A percentile compares a stretch with the other conserved stretches of the same genome.
These are phyloP conservation scores for Beauveria scarabaeidicola DNA, from an alignment of 2,329 filamentous ascomycete species.

Conservation along the genomic window DNA sequence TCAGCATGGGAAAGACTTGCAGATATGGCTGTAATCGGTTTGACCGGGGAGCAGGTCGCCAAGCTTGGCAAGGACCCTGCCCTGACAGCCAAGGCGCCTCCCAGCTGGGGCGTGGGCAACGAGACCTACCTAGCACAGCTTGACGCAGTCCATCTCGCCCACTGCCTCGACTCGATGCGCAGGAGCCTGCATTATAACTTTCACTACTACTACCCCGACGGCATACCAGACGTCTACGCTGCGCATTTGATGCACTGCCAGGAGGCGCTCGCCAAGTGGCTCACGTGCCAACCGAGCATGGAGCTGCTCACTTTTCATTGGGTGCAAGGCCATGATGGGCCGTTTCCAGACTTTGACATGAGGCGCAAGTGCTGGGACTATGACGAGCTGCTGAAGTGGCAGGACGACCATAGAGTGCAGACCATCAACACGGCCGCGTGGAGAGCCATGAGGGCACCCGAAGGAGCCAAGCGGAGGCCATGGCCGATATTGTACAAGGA, in stretches of 20 bases:
- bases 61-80: constrained; percentile 5
- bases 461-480: neutral
- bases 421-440: neutral
- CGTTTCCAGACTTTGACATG: constrained; percentile 5
- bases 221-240: neutral
- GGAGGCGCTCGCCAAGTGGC: constrained; percentile 1
- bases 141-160: constrained; percentile 5
- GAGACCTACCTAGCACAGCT: neutral
- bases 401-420: neutral
- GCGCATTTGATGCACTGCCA: constrained; percentile 1
- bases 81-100: constrained; percentile 2
- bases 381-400: neutral
- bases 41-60: constrained; percentile 4
- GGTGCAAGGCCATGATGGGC: neutral
- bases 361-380: constrained; percentile 2
- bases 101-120: constrained; percentile 5
- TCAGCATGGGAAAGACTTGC: neutral
- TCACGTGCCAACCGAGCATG: constrained; percentile 6
- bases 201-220: neutral
- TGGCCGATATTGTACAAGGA: neutral
- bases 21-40: constrained; percentile 4
- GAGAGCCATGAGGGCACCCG: neutral
- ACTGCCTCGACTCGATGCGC: constrained; percentile 7
- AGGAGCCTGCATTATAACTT: neutral
- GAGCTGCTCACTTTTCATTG: constrained; percentile 1